Percentiles rank a stretch among this genome's conserved stretches.
Evolutionary conservation across 192 early-diverging fungal species (phyloP).

Genomic region (Geosiphon pyriformis): DNA sequence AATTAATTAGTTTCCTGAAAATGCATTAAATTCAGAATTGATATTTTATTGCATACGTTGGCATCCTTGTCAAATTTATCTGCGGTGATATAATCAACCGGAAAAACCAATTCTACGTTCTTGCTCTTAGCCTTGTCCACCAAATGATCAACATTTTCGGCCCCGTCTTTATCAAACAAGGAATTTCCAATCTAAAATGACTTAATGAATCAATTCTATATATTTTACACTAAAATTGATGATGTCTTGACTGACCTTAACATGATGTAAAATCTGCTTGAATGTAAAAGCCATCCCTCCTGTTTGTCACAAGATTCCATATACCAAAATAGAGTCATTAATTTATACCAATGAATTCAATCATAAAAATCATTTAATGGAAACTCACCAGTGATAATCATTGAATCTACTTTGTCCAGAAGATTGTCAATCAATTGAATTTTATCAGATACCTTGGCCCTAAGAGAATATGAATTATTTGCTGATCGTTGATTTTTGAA

Average conservation of each 20-base stretch:
- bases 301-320: slow-evolving; percentile 25
- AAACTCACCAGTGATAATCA: slow-evolving; percentile 54
- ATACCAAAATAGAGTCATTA: not conserved
- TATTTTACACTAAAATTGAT: too few relatives aligned
- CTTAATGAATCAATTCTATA: not conserved
- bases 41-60: slow-evolving; percentile 29
- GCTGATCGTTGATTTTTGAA: slow-evolving; percentile 1
- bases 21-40: not conserved
- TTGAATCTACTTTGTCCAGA: slow-evolving; percentile 86
- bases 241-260: slow-evolving; percentile 67
- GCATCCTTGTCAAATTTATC: slow-evolving; percentile 84
- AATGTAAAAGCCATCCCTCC: slow-evolving; percentile 99
- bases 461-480: not conserved
- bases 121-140: slow-evolving; percentile 88
- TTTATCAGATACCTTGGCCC: slow-evolving; percentile 98
- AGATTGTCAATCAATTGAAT: slow-evolving; percentile 98
- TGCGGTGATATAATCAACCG: slow-evolving; percentile 84
- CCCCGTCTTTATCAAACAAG: slow-evolving; percentile 82
- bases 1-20: not conserved
- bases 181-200: slow-evolving; percentile 76
- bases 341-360: not conserved
- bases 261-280: slow-evolving; percentile 81
- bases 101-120: slow-evolving; percentile 85
- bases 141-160: slow-evolving; percentile 74
- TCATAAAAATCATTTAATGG: not conserved